Evolutionary conservation across 768 basidiomycete genomes (phyloP), one percentile per base, ranked within the genome.

Genomic region (Pholiota molesta): DNA sequence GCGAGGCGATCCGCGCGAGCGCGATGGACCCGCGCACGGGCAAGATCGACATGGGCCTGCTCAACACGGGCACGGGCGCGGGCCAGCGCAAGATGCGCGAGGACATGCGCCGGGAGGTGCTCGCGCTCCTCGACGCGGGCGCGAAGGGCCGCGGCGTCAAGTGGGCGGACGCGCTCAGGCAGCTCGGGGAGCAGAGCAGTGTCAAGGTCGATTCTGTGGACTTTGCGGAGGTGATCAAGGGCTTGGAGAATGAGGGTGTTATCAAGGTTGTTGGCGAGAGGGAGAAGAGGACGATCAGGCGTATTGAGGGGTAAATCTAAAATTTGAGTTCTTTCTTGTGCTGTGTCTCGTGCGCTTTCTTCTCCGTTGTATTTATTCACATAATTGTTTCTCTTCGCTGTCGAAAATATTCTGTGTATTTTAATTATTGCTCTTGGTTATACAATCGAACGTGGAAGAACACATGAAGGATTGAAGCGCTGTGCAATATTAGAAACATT

Each of bases 11-110:
- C 75, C 87, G 94, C 68, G 95, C 96, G 63, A 89, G 89, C 63
- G 95, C 95, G 42, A 96, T 97, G 82, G 96, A 99, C 74, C 97
- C 97, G 10, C 83, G 92, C 23, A 98, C 96, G 13, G 97, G 97
- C 57, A 95, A 96, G 83, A 97, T 98, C 71, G 96, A 99, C 74
- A 92, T 98, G 86, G 93, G 95, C 57, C 74, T 99, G 71, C 83
- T 99, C 67, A 96, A 95, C 72, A 96, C 95, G 2, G 97, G 97
- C 2, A 94, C 95, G 3, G 94, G 93, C 2, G 81, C 86, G 55
- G 91, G 95, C 26, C 92, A 96, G 77, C 81, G 95, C 66, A 89
- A 88, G 73, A 70, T 97, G 75, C 83, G 88, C 49, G 93, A 91
- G n/a, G 96, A 97, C 74, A 89, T 99, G 83, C 86, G 91, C 67